phyloP scores from a whole-genome alignment of 2,329 filamentous ascomycete genomes.

The Emmonsiellopsis sp. region DNA sequence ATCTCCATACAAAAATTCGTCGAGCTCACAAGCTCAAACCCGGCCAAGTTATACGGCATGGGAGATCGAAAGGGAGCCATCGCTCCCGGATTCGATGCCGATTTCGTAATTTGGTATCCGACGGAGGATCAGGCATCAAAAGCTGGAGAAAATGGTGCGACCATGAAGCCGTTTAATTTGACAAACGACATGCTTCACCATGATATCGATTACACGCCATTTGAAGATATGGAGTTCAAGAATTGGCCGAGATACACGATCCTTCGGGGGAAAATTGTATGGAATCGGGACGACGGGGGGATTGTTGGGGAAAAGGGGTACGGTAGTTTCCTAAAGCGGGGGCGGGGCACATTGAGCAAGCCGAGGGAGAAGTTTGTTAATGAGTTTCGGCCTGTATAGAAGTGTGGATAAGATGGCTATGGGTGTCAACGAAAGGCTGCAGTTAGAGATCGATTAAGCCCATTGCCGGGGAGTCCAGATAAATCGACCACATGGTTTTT shows the following conservation, averaged over 20 bases:
- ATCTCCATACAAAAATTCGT: slow-evolving; percentile 35
- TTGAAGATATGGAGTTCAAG: slow-evolving; percentile 22
- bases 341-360: slow-evolving; percentile 22
- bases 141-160: slow-evolving; percentile 31
- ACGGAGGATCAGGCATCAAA: slow-evolving; percentile 10
- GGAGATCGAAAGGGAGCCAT: slow-evolving; percentile 43
- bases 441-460: no score
- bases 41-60: slow-evolving; percentile 46
- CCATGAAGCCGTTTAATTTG: slow-evolving; percentile 18
- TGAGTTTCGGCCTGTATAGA: background rate
- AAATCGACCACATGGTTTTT: no score
- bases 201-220: slow-evolving; percentile 29
- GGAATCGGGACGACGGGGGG: slow-evolving; percentile 19
- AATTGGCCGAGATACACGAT: slow-evolving; percentile 30
- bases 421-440: no score
- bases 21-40: slow-evolving; percentile 35
- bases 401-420: background rate
- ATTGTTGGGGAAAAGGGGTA: slow-evolving; percentile 22
- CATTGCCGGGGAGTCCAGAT: no score
- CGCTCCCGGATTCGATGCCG: slow-evolving; percentile 47
- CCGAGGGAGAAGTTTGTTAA: slow-evolving; percentile 5
- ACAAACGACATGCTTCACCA: slow-evolving; percentile 29
- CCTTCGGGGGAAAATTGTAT: slow-evolving; percentile 25
- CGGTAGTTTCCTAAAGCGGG: slow-evolving; percentile 29
- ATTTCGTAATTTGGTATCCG: slow-evolving; percentile 49